Conservation (phyloP, 371 early-diverging fungal genomes). For the Apophysomyces variabilis region DNA sequence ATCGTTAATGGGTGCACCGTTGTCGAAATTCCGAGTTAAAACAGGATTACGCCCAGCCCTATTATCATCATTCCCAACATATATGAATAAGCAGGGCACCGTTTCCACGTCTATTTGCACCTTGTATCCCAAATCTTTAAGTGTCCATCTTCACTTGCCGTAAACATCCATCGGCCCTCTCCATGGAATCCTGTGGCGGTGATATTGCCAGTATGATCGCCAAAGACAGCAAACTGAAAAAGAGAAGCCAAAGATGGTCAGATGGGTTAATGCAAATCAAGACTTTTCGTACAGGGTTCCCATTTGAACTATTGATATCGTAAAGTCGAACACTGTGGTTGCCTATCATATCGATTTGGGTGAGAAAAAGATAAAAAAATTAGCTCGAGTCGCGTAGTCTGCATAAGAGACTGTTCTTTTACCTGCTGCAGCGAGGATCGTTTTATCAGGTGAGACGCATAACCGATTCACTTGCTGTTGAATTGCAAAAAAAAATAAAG, state of each 20-base stretch:
- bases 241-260: no score
- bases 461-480: conserved; percentile 90
- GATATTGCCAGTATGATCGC: conserved; percentile 90
- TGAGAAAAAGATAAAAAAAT: neutral
- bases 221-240: conserved; percentile 74
- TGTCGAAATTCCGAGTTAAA: conserved; percentile 84
- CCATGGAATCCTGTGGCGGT: conserved; percentile 93
- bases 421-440: conserved; percentile 93
- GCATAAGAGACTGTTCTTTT: conserved; percentile 20
- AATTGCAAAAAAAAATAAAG: no score
- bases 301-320: conserved; percentile 81
- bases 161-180: conserved; percentile 93
- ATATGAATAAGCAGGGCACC: neutral
- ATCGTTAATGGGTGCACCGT: conserved; percentile 90
- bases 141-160: conserved; percentile 92
- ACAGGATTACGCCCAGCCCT: conserved; percentile 61
- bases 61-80: neutral
- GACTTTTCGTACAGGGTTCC: conserved; percentile 66
- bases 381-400: neutral
- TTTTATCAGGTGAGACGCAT: conserved; percentile 93
- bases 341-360: conserved; percentile 43
- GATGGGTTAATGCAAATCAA: neutral
- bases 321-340: conserved; percentile 86
- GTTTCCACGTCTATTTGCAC: conserved; percentile 26
- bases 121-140: conserved; percentile 92